These are phyloP conservation scores for Pyrenophora graminea DNA, from an alignment of 2,329 filamentous ascomycete genomes.

Conservation along the genomic window DNA sequence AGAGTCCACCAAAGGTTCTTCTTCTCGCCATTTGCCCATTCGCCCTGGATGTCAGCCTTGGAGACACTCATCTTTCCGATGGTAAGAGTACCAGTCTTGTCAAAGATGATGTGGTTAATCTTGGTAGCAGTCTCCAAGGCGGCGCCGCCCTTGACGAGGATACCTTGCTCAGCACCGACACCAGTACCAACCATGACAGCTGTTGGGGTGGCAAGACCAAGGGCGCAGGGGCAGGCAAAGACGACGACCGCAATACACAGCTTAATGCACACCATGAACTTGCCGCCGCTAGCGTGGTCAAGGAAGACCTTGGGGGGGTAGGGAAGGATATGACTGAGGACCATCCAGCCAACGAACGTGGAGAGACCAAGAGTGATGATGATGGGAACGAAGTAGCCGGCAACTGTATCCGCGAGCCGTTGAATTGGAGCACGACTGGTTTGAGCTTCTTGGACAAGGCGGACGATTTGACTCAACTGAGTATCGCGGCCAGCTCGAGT, in stretches of 20 bases:
- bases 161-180: constrained; percentile 91
- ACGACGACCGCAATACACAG: constrained; percentile 98
- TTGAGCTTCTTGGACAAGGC: constrained; percentile 96
- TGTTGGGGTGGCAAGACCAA: constrained; percentile 94
- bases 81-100: constrained; percentile 95
- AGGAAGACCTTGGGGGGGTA: constrained; percentile 89
- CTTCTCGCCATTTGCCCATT: constrained; percentile 72
- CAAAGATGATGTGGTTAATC: constrained; percentile 85
- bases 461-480: constrained; percentile 96
- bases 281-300: constrained; percentile 79
- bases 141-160: constrained; percentile 95
- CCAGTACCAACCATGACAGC: constrained; percentile 99
- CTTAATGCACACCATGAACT: constrained; percentile 94
- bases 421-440: constrained; percentile 94
- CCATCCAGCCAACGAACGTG: constrained; percentile 93
- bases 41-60: constrained; percentile 65
- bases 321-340: constrained; percentile 81
- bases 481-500: constrained; percentile 92
- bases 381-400: constrained; percentile 89
- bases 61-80: constrained; percentile 95
- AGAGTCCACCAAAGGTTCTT: constrained; percentile 91
- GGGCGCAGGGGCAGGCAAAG: constrained; percentile 93
- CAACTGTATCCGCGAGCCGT: constrained; percentile 84
- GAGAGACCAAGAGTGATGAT: constrained; percentile 82
- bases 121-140: constrained; percentile 89